Conservation (phyloP, 1,284 basidiomycete species). For the Ganoderma lingzhi region DNA sequence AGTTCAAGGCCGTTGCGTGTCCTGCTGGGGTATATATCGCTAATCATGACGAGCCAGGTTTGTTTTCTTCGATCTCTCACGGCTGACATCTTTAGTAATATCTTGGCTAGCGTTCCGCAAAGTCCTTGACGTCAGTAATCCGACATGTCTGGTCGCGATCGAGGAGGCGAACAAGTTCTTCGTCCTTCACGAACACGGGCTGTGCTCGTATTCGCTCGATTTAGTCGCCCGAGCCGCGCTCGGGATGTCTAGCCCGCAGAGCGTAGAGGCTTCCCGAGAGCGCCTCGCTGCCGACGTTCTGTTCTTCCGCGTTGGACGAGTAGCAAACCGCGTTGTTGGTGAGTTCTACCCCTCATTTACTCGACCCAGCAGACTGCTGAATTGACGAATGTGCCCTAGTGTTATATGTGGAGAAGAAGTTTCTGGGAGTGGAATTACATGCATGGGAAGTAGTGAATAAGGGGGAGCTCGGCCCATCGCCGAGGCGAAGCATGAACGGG, state of each 20-base stretch:
- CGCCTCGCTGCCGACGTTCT: constrained; percentile 61
- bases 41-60: constrained; percentile 56
- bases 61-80: background rate
- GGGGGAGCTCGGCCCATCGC: constrained; percentile 40
- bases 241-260: constrained; percentile 52
- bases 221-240: constrained; percentile 64
- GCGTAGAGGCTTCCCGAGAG: constrained; percentile 64
- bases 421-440: constrained; percentile 64
- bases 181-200: constrained; percentile 62
- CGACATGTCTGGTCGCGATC: constrained; percentile 62
- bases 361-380: constrained; percentile 4
- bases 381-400: constrained; percentile 50
- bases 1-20: constrained; percentile 69
- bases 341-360: constrained; percentile 25
- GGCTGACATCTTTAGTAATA: background rate
- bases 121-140: constrained; percentile 57
- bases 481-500: constrained; percentile 42
- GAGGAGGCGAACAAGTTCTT: constrained; percentile 72
- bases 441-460: constrained; percentile 49
- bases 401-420: constrained; percentile 69
- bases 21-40: constrained; percentile 73
- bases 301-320: constrained; percentile 63
- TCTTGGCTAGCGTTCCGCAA: constrained; percentile 58
- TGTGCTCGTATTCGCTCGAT: constrained; percentile 76
- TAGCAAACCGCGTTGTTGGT: constrained; percentile 64